A percentile compares a stretch with the other conserved stretches of the same genome.
Conservation (phyloP, 2,329 filamentous ascomycete genomes). For the Cryphonectria radicalis region DNA sequence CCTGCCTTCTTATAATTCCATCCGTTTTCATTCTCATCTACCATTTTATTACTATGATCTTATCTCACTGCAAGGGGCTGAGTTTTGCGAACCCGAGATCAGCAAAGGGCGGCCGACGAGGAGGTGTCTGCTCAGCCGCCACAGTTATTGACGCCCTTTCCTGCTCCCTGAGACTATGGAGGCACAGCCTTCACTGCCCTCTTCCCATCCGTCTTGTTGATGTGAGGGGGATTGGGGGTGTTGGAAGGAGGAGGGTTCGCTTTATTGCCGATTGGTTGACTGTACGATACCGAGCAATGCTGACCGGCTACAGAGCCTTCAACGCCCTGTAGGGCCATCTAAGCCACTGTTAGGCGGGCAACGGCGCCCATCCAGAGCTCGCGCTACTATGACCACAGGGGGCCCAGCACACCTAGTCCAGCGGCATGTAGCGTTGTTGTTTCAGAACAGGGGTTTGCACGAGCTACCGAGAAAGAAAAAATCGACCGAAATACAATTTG, state of each 20-base stretch:
- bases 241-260: background rate
- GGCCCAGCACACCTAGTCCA: no score
- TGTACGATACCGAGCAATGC: background rate
- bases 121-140: background rate
- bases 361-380: background rate
- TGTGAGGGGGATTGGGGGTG: no score
- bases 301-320: background rate
- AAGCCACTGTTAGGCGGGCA: background rate
- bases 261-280: background rate
- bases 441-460: no score
- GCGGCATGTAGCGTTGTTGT: no score
- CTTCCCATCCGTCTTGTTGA: no score
- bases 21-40: background rate
- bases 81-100: background rate
- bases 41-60: background rate
- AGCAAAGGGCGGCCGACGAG: background rate
- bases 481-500: no score
- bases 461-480: no score
- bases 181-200: background rate
- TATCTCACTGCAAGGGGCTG: background rate
- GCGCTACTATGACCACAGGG: no score
- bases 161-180: background rate
- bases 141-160: background rate
- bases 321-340: background rate
- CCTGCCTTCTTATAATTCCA: slow-evolving; percentile 1